Evolutionary conservation across 2,329 filamentous ascomycete species (phyloP), one percentile per base, ranked within the genome.

Genomic region (Fusarium sp.): DNA sequence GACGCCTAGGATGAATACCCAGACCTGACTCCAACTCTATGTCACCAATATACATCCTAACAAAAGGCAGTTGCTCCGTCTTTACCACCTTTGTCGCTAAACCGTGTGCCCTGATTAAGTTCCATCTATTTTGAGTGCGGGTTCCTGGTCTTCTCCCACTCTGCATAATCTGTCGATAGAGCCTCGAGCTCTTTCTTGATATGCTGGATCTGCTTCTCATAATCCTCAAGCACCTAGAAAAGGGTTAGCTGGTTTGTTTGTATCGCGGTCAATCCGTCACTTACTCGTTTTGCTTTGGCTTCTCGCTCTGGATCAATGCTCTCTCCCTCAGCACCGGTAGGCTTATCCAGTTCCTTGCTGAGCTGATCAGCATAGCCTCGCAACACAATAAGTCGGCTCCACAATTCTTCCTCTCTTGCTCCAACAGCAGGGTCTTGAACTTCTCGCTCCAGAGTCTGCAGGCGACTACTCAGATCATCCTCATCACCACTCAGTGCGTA

Each of bases 401-500:
- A 96, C 49, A 96, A 90, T 84, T 96, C 94, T 82, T 96, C 94
- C 79, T 94, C 92, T 74, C 93, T 86, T 6, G 93, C 93, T 42
- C 89, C 89, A 62, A 96, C 87, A 12, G 91, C 91, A 12, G 94
- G 94, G 78, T 96, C 94, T 72, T 91, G 90, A 33, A 94, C 89
- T 57, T 87, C 86, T 78, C 90, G 89, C 80, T 95, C 92, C 65
- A 96, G 84, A 30, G 85, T 86, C 77, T 91, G 85, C 66, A 97
- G 85, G 80, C 93, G 93, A 75, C 90, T 89, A 81, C 92, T 91
- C 50, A 97, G 81, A 73, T 93, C 91, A 77, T 97, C 94, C 81
- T 97, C 94, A 71, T 93, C 91, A 46, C 90, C 90, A 76, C 93
- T 93, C 72, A 97, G 86, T 5, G 93, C 92, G 80, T 96, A 97